Base-by-base conservation (phyloP, 179 eudicot species). In the Gypsophila paniculata region DNA sequence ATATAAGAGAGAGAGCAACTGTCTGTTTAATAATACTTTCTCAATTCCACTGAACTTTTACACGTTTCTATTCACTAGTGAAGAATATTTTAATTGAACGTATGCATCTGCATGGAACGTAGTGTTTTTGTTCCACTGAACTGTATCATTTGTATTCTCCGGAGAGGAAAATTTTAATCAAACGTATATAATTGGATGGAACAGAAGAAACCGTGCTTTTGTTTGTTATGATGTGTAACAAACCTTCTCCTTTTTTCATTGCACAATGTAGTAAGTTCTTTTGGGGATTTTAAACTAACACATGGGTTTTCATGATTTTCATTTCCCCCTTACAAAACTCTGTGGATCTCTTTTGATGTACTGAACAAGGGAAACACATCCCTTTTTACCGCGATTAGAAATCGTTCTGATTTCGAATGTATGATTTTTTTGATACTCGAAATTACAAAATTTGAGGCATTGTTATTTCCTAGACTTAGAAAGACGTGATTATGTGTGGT, bases 281-380 rank as follows among this genome's bases (percentile, higher is more conserved):
- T 72, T 67, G 75, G 19, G 61, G 19, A 54, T 49, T 70, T 77
- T 49, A 59, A 67, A 65, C n/a, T n/a, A n/a, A n/a, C 61, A 67
- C 44, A 39, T 77, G 81, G 74, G 59, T 22, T 69, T 69, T 42
- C 74, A 75, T 78, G 82, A 78, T 75, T 72, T 67, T 52, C 71
- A 6, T 42, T 6, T 60, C 76, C 26, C 53, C 82, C 58, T 66
- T 73, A 32, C 19, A 49, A 42, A 44, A 48, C 26, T 23, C 74
- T 25, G n/a, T n/a, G n/a, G n/a, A n/a, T n/a, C n/a, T n/a, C 29
- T 52, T 73, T 29, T 61, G 38, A 72, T 67, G 78, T 60, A 67
- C 69, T 63, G 48, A n/a, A 61, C 55, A 49, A 53, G 74, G 78
- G 75, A 75, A 74, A 72, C 78, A 74, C 29, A 65, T 49, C 49